Evolutionary conservation across 768 basidiomycete genomes (phyloP).

Genomic region (Flagelloscypha sp.): DNA sequence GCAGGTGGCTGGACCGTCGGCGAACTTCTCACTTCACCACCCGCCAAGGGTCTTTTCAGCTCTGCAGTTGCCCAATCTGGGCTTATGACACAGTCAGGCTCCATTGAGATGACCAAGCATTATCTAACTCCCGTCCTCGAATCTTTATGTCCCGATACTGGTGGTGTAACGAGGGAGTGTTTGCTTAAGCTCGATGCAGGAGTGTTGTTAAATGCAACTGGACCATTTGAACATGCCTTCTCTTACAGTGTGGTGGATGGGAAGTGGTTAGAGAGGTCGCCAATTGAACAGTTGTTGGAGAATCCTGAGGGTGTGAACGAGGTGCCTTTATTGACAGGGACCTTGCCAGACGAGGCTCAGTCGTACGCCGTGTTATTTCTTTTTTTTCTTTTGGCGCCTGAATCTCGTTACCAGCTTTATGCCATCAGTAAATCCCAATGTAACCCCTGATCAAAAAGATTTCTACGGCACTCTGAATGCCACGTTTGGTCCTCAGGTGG

Average conservation of each 20-base stretch:
- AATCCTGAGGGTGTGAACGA: conserved; percentile 11
- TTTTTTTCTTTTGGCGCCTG: neutral
- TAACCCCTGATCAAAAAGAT: conserved; percentile 10
- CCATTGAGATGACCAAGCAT: no score
- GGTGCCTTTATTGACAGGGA: conserved; percentile 12
- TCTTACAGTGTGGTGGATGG: conserved; percentile 11
- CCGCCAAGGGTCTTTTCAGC: conserved; percentile 29
- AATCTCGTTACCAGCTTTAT: neutral
- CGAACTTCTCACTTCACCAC: conserved; percentile 25
- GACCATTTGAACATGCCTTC: no score
- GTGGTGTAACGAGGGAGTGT: no score
- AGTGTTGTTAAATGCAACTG: no score
- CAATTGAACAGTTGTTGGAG: conserved; percentile 9
- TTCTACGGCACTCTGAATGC: conserved; percentile 9
- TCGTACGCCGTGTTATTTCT: conserved; percentile 7
- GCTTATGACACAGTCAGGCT: conserved; percentile 7
- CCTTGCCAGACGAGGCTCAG: conserved; percentile 15
- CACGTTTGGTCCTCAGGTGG: conserved; percentile 5
- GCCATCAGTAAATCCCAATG: conserved; percentile 7
- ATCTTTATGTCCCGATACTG: no score
- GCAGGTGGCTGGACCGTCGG: conserved; percentile 42
- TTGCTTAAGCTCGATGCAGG: no score
- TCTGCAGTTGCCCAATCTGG: conserved; percentile 30
- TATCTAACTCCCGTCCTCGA: no score
- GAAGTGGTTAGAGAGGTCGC: conserved; percentile 7